Evolutionary conservation across 306 rosid species (phyloP).

Genomic region (Carpinus fangiana): DNA sequence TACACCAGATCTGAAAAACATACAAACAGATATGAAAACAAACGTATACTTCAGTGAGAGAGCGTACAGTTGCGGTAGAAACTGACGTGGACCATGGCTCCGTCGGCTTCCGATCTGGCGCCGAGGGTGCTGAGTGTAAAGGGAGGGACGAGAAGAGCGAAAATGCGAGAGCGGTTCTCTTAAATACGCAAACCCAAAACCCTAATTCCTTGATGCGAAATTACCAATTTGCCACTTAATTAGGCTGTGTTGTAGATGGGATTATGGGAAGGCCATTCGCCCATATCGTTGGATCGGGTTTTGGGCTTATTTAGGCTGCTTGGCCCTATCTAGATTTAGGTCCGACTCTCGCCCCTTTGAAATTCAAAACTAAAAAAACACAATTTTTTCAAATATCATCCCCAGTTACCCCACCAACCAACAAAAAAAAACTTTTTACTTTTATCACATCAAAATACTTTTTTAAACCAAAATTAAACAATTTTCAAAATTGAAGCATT

Average conservation of each 20-base stretch:
- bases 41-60: background rate
- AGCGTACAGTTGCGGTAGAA: slow-evolving; percentile 36
- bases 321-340: no score
- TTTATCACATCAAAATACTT: no score
- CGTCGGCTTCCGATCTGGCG: slow-evolving; percentile 1
- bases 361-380: no score
- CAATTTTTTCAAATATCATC: no score
- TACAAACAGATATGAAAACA: background rate
- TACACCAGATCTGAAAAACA: background rate
- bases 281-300: no score
- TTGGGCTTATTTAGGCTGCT: no score
- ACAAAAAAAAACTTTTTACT: no score
- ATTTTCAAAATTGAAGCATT: no score
- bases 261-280: background rate
- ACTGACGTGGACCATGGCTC: slow-evolving; percentile 39
- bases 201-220: background rate
- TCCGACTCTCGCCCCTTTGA: no score
- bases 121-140: background rate
- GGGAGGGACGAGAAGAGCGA: background rate
- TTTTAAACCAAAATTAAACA: no score
- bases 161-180: background rate
- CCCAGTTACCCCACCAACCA: no score
- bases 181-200: slow-evolving; percentile 32
- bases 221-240: slow-evolving; percentile 9
- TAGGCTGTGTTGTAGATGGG: background rate